Base-by-base conservation (phyloP, 2,329 filamentous ascomycete species). In the Epichloe bromicola region DNA sequence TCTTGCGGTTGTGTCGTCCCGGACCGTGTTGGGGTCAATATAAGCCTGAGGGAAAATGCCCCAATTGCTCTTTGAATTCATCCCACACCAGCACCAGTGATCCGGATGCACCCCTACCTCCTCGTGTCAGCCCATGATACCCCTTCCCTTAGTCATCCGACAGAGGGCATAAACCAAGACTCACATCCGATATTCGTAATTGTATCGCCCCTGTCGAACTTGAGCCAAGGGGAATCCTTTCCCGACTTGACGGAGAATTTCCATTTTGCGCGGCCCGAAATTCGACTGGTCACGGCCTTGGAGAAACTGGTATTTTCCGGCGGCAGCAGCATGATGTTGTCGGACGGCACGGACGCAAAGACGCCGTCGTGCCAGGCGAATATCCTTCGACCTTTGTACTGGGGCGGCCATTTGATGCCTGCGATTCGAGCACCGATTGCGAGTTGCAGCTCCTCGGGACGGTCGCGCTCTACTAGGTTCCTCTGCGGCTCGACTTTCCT, bases 151-250 rank as follows among this genome's bases (percentile, higher is more conserved):
- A 5, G 10, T 44, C 42, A 20, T 30, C n/a, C 20, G 17, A 41
- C 19, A 41, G 4, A 41, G 17, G 20, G 7, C n/a, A 14, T 8
- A 1, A 12, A 19, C 3, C n/a, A 19, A 3, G 7, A 70, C 74
- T 68, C 60, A 75, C 74, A 78, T 46, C 65, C 67, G 33, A 79
- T 87, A 65, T 83, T 87, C 55, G 74, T 79, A 15, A 85, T 82
- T 2, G 74, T 71, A 54, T 86, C 83, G n/a, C 78, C 79, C 60
- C 82, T 83, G 36, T 83, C 80, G 58, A 86, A 78, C 55, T 67
- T 72, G 15, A 80, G 65, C 77, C 77, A 80, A 11, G 70, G 62
- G 26, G 68, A 68, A 17, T 63, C 65, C 15, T 70, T 67, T 47
- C 68, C 67, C 20, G 67, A 63, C 54, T 72, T 74, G 34, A 70